Conservation (phyloP, 1,284 basidiomycete species). For the Heliocybe sulcata region DNA sequence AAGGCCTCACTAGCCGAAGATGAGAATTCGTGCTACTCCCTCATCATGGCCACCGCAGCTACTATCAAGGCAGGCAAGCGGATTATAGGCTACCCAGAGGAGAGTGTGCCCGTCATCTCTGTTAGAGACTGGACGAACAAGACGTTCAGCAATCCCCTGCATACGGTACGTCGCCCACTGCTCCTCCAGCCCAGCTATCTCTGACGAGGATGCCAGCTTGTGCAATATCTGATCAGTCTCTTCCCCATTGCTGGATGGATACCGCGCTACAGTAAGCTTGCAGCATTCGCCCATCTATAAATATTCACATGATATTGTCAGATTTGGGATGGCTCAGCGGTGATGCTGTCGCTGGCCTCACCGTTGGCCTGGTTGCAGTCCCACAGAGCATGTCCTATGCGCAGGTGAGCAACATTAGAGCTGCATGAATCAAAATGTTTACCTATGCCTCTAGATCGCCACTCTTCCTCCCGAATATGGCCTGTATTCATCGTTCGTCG, state of each 20-base stretch:
- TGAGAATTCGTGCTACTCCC: constrained; percentile 3
- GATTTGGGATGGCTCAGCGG: constrained; percentile 70
- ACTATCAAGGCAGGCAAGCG: constrained; percentile 52
- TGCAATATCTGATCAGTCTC: constrained; percentile 57
- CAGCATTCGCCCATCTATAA: constrained; percentile 10
- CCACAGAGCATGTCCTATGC: constrained; percentile 88
- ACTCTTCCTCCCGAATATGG: constrained; percentile 85
- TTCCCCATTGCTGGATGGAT: constrained; percentile 87
- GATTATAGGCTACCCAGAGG: constrained; percentile 53
- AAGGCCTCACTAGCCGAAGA: neutral
- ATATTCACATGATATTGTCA: constrained; percentile 18
- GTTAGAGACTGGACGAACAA: constrained; percentile 44
- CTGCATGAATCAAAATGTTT: constrained; percentile 2
- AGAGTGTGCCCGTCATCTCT: constrained; percentile 48
- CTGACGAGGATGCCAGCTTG: constrained; percentile 30
- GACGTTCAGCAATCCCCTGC: constrained; percentile 34
- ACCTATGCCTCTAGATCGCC: constrained; percentile 56
- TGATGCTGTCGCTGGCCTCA: constrained; percentile 85
- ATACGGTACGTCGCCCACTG: constrained; percentile 30
- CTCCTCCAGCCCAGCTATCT: constrained; percentile 8
- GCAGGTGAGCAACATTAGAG: constrained; percentile 29
- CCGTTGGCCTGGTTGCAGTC: constrained; percentile 87
- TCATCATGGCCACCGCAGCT: constrained; percentile 33
- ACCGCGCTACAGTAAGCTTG: constrained; percentile 67
- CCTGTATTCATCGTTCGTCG: constrained; percentile 93